phyloP scores from a whole-genome alignment of 192 early-diverging fungal species.

The Podila epicladia region DNA sequence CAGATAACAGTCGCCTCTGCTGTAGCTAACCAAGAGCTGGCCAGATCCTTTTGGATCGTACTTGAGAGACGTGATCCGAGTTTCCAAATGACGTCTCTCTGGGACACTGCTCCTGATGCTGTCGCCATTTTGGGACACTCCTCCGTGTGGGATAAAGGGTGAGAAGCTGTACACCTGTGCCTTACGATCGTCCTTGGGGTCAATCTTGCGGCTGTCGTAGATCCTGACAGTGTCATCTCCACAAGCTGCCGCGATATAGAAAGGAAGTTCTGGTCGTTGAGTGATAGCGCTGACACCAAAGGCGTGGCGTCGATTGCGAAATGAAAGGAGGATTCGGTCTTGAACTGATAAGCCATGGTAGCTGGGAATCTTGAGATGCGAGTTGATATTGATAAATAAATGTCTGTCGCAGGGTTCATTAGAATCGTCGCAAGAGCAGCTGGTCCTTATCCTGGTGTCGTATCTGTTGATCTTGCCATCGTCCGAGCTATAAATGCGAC shows the following conservation, averaged over 20 bases:
- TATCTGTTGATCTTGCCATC: conserved; percentile 58
- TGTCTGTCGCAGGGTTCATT: conserved; percentile 36
- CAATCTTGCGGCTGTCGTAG: conserved; percentile 51
- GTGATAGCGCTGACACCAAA: conserved; percentile 55
- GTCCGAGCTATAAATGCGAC: conserved; percentile 36
- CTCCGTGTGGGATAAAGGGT: conserved; percentile 26
- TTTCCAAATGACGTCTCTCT: conserved; percentile 7
- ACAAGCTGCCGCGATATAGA: conserved; percentile 59
- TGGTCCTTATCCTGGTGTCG: conserved; percentile 51
- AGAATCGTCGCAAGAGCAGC: conserved; percentile 31
- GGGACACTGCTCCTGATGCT: conserved; percentile 4
- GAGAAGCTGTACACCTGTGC: conserved; percentile 53
- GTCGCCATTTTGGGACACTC: conserved; percentile 9
- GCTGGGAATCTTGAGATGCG: neutral
- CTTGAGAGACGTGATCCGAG: conserved; percentile 51
- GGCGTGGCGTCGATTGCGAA: conserved; percentile 5
- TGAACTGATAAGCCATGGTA: neutral
- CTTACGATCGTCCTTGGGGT: conserved; percentile 16
- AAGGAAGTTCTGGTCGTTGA: conserved; percentile 53
- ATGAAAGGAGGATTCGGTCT: conserved; percentile 8
- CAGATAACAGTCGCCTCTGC: conserved; percentile 40
- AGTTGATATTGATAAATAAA: conserved; percentile 53
- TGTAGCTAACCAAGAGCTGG: conserved; percentile 56
- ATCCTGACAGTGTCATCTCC: conserved; percentile 59
- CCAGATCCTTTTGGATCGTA: conserved; percentile 53